phyloP scores from a whole-genome alignment of 2,329 filamentous ascomycete genomes.

The Penicillium sp. region DNA sequence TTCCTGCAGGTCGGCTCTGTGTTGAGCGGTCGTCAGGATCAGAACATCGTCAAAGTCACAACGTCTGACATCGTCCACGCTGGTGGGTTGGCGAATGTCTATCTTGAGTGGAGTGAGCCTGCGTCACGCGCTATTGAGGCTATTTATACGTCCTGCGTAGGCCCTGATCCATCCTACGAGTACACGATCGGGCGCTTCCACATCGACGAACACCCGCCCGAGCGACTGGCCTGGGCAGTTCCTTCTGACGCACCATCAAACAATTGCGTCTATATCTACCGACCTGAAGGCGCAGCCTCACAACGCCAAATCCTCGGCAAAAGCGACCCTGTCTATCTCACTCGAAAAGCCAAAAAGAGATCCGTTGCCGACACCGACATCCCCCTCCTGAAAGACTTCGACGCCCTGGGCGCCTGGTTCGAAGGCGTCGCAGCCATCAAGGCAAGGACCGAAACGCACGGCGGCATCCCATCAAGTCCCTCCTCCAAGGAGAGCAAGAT shows the following conservation, averaged over 20 bases:
- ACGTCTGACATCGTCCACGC: neutral
- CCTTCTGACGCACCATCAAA: neutral
- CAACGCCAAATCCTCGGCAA: neutral
- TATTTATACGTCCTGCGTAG: neutral
- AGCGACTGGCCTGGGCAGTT: neutral
- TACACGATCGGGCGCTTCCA: neutral
- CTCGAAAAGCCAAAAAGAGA: neutral
- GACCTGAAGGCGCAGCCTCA: neutral
- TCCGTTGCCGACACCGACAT: neutral
- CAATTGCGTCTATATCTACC: neutral
- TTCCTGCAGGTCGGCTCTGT: neutral
- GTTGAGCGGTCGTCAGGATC: neutral
- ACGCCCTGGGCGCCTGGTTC: conserved; percentile 26
- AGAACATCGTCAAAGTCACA: neutral
- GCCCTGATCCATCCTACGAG: neutral
- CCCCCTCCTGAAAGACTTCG: conserved; percentile 6
- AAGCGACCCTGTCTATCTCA: neutral
- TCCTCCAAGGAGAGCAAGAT: conserved; percentile 20
- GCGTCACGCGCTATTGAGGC: neutral
- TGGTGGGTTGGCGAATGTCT: neutral
- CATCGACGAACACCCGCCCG: neutral
- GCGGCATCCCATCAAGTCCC: conserved; percentile 20
- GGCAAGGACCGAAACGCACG: conserved; percentile 11
- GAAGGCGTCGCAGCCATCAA: conserved; percentile 31
- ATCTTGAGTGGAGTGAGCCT: neutral